Evolutionary conservation across 257 asterid species (phyloP).

Genomic region (Nicotiana noctiflora): DNA sequence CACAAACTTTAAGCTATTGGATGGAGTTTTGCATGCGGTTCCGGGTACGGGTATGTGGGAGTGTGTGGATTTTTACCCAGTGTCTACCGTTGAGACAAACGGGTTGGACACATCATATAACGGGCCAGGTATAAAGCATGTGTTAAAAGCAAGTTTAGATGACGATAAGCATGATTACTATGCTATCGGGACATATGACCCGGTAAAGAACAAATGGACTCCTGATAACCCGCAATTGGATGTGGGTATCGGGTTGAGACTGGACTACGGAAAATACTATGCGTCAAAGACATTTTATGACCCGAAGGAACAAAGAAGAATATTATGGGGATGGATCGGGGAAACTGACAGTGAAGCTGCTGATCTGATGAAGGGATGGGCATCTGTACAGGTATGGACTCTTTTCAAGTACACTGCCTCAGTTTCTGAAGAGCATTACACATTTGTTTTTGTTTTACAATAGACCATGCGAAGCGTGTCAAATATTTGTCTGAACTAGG

Average conservation of each 20-base stretch:
- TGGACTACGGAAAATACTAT: slow-evolving; percentile 65
- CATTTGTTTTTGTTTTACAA: neutral
- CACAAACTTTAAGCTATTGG: slow-evolving; percentile 28
- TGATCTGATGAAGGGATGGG: slow-evolving; percentile 67
- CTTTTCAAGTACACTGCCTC: neutral
- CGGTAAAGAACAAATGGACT: slow-evolving; percentile 40
- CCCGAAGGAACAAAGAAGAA: slow-evolving; percentile 43
- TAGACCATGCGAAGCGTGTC: neutral
- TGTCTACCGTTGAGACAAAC: slow-evolving; percentile 29
- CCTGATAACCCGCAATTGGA: slow-evolving; percentile 65
- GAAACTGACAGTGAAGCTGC: slow-evolving; percentile 59
- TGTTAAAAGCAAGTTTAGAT: slow-evolving; percentile 62
- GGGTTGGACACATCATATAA: slow-evolving; percentile 69
- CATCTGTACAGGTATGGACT: slow-evolving; percentile 50
- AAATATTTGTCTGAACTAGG: neutral
- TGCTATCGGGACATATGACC: slow-evolving; percentile 60
- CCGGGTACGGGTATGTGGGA: slow-evolving; percentile 92
- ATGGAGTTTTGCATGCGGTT: slow-evolving; percentile 46
- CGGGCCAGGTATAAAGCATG: slow-evolving; percentile 63
- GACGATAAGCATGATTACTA: slow-evolving; percentile 57
- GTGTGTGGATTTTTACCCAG: slow-evolving; percentile 77
- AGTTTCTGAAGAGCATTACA: neutral
- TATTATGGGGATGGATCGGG: slow-evolving; percentile 75
- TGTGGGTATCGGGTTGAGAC: slow-evolving; percentile 55
- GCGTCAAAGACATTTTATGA: slow-evolving; percentile 86